These are phyloP conservation scores for Biancaea sappan DNA, from an alignment of 306 rosid species.

Conservation along the genomic window DNA sequence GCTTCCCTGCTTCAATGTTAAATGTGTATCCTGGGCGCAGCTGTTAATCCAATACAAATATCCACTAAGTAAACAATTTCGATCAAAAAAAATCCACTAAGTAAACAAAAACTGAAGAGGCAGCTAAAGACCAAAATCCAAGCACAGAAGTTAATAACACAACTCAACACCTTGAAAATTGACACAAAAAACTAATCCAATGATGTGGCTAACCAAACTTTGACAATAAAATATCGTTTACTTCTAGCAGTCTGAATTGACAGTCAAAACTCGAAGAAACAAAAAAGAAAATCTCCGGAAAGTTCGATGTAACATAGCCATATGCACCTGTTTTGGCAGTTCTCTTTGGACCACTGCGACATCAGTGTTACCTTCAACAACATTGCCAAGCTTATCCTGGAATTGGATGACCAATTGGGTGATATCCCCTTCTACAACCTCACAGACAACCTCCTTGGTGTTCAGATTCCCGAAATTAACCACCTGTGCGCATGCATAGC, in stretches of 20 bases:
- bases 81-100: slow-evolving; percentile 48
- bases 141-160: slow-evolving; percentile 13
- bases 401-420: slow-evolving; percentile 78
- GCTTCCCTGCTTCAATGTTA: slow-evolving; percentile 97
- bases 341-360: slow-evolving; percentile 75
- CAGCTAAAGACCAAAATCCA: slow-evolving; percentile 7
- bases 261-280: neutral
- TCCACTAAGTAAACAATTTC: slow-evolving; percentile 38
- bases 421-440: slow-evolving; percentile 97
- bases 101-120: neutral
- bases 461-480: slow-evolving; percentile 94
- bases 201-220: neutral
- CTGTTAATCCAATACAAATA: slow-evolving; percentile 49
- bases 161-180: slow-evolving; percentile 2
- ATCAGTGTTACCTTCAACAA: slow-evolving; percentile 91
- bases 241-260: neutral
- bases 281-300: neutral
- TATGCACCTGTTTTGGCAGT: slow-evolving; percentile 78
- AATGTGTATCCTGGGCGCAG: slow-evolving; percentile 80
- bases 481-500: slow-evolving; percentile 95
- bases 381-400: slow-evolving; percentile 92
- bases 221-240: neutral
- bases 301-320: neutral
- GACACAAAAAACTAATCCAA: neutral
- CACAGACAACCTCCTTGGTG: slow-evolving; percentile 93